A percentile compares a stretch with the other conserved stretches of the same genome.
Evolutionary conservation across 2,329 filamentous ascomycete genomes (phyloP).

Genomic region (Geosmithia morbida): DNA sequence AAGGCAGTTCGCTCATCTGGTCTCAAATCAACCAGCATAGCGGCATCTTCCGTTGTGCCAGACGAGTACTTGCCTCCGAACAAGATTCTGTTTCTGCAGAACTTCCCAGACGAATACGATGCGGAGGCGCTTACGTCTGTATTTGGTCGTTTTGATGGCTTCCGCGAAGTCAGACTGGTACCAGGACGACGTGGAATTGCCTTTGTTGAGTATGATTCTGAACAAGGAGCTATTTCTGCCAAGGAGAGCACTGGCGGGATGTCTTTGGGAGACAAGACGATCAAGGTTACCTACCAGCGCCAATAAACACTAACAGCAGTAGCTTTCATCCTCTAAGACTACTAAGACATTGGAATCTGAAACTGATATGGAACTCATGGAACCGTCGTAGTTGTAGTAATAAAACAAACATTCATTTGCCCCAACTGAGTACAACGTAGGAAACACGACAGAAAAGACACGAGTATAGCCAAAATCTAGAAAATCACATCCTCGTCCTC

Average conservation of each 20-base stretch:
- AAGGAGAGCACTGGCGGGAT: conserved; percentile 89
- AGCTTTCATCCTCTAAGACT: not conserved
- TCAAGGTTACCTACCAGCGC: conserved; percentile 94
- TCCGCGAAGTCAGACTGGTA: conserved; percentile 82
- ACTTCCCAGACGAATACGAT: conserved; percentile 76
- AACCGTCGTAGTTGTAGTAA: not conserved
- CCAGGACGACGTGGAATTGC: conserved; percentile 79
- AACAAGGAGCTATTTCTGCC: conserved; percentile 77
- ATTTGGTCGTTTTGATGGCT: conserved; percentile 84
- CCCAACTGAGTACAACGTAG: not conserved
- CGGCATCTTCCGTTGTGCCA: conserved; percentile 62
- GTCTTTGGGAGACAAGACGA: conserved; percentile 58
- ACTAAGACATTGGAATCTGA: too few species aligned
- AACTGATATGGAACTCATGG: not conserved
- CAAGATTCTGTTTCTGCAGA: conserved; percentile 90
- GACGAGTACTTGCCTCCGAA: conserved; percentile 97
- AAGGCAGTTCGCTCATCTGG: conserved; percentile 49
- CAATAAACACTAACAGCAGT: conserved; percentile 37
- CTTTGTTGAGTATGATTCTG: conserved; percentile 91
- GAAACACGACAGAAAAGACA: conserved; percentile 3
- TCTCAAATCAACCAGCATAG: conserved; percentile 60
- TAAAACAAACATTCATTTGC: not conserved
- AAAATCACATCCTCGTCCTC: conserved; percentile 84
- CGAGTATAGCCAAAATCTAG: conserved; percentile 19
- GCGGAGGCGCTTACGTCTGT: conserved; percentile 65